Evolutionary conservation across 345 rosid genomes (phyloP).

Genomic region (Eucalyptus regnans): DNA sequence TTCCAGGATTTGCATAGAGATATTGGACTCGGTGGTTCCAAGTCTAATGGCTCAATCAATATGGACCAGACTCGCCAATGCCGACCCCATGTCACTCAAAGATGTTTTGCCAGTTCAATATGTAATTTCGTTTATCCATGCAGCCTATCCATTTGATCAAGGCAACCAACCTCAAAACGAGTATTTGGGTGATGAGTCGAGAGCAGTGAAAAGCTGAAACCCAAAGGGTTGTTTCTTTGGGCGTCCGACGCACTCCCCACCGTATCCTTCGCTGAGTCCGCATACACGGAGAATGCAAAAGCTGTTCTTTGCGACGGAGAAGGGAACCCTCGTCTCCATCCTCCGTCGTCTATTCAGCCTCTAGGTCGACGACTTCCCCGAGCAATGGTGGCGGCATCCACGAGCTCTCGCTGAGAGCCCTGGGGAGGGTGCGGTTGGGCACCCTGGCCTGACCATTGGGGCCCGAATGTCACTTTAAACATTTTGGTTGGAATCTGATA

Average conservation of each 20-base stretch:
- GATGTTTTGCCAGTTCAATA: not conserved
- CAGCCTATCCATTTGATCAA: not conserved
- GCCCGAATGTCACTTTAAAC: no score
- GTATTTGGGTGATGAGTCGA: not conserved
- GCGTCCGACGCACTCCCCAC: no score
- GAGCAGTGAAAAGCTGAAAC: no score
- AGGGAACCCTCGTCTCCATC: no score
- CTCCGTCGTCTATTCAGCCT: no score
- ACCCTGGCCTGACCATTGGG: not conserved
- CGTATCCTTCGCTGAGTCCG: no score
- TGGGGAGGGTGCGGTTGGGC: slow-evolving; percentile 28
- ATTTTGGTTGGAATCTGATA: no score
- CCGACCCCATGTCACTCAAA: not conserved
- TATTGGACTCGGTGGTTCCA: not conserved
- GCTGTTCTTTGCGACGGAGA: no score
- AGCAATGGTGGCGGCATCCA: not conserved
- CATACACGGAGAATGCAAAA: no score
- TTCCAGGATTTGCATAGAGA: not conserved
- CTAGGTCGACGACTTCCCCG: no score
- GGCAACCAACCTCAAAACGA: not conserved
- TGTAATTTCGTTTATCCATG: not conserved
- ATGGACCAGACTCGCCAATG: not conserved
- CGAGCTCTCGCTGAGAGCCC: slow-evolving; percentile 13
- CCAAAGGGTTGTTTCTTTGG: no score
- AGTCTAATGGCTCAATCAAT: not conserved